These are phyloP conservation scores for Amorphotheca resinae DNA, from an alignment of 495 filamentous ascomycete species.

Conservation along the genomic window DNA sequence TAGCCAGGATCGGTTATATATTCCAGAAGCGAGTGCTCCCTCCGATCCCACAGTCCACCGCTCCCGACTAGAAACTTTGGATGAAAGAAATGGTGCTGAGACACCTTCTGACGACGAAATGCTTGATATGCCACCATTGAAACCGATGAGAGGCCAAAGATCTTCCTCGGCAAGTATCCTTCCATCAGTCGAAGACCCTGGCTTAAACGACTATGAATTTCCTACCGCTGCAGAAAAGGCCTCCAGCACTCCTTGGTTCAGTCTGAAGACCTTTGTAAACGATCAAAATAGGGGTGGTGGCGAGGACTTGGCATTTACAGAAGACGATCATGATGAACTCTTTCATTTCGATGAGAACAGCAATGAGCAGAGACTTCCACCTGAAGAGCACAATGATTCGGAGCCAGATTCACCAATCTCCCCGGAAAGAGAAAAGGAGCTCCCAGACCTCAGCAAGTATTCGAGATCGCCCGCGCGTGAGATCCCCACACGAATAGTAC, in stretches of 20 bases:
- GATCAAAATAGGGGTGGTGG: constrained; percentile 1
- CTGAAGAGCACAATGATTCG: constrained; percentile 1
- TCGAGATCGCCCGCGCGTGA: constrained; percentile 12
- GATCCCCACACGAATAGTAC: constrained; percentile 1
- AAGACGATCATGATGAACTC: constrained; percentile 14
- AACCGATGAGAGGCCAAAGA: constrained; percentile 17
- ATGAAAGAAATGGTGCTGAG: constrained; percentile 8
- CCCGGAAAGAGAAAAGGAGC: background rate
- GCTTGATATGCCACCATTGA: constrained; percentile 24
- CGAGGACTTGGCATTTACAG: constrained; percentile 8
- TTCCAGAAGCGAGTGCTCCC: background rate
- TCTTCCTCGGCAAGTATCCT: constrained; percentile 7
- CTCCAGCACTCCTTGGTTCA: background rate
- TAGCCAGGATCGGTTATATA: background rate
- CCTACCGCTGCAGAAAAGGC: constrained; percentile 1
- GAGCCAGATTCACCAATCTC: background rate
- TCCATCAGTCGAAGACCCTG: background rate
- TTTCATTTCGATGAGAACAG: constrained; percentile 16
- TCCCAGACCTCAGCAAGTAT: background rate
- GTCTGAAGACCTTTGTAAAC: background rate
- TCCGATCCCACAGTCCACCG: background rate
- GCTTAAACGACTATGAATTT: constrained; percentile 2
- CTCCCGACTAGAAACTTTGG: background rate
- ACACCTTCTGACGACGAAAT: constrained; percentile 13
- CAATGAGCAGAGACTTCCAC: background rate